Evolutionary conservation across 345 rosid species (phyloP), one percentile per base, ranked within the genome.

Genomic region (Adansonia digitata): DNA sequence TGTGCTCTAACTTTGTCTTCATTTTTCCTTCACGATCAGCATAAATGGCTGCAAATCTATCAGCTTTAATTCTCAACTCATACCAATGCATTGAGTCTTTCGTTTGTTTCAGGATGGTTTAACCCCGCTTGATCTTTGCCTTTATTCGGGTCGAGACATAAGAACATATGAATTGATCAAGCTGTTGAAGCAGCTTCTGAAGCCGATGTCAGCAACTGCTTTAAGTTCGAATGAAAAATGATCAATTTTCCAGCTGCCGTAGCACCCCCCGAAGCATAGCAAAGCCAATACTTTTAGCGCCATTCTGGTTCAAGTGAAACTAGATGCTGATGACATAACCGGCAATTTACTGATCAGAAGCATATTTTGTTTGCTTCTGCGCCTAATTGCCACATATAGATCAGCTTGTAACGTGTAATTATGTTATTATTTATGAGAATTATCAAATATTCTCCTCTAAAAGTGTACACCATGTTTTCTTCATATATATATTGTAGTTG

Each of bases 111-210:
- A 94, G 97, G 98, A 92, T 75, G 98, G 96, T 34, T 78, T 88
- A 81, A 89, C 94, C 68, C 96, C 98, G 13, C 86, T 91, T 0
- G 93, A 92, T 57, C 88, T 94, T 51, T 92, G 98, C 85, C 93
- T 91, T 35, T 83, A 81, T 79, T 85, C 80, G 8, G 98, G 96
- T 56, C 80, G 76, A 78, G 88, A 83, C 77, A 64, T 84, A 15
- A 86, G 88, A 82, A 89, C 95, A 37, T 91, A 82, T 34, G 93
- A 89, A 77, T 79, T 94, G 74, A 85, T 92, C 86, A 89, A 89
- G 82, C 73, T 92, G 74, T 83, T 92, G 90, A 92, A 91, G 87
- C 88, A 71, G 82, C 81, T 85, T 75, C 93, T 90, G 8, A 80
- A 69, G 84, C 51, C 74, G 67, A 76, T 26, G 42, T 20, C 26